Percentiles rank a stretch among this genome's conserved stretches.
These are phyloP conservation scores for Colletotrichum cordylinicola DNA, from an alignment of 2,329 filamentous ascomycete genomes.

Conservation along the genomic window DNA sequence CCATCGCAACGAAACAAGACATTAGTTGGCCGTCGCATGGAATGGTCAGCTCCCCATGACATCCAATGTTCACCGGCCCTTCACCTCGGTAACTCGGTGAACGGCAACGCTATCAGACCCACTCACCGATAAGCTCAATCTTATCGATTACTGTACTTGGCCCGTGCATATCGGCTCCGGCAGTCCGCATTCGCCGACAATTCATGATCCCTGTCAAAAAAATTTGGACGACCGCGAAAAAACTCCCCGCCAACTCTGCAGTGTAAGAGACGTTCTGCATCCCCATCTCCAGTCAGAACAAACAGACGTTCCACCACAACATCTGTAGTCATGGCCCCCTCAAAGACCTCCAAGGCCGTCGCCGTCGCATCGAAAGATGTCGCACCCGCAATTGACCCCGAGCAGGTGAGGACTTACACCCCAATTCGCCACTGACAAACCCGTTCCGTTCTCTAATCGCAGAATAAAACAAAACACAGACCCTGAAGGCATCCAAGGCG, in stretches of 20 bases:
- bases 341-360: conserved; percentile 48
- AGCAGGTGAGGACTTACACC: conserved; percentile 39
- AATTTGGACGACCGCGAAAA: conserved; percentile 20
- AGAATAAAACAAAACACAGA: conserved; percentile 42
- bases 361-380: conserved; percentile 32
- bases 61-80: background rate
- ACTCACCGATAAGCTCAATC: background rate
- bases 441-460: background rate
- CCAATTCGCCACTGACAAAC: background rate
- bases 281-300: background rate
- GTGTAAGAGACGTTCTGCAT: background rate
- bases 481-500: conserved; percentile 67
- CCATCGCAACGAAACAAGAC: background rate
- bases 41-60: background rate
- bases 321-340: conserved; percentile 42
- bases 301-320: background rate
- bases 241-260: conserved; percentile 18
- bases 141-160: background rate
- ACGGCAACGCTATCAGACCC: background rate
- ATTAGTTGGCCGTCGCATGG: background rate
- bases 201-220: conserved; percentile 21
- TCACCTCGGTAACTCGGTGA: background rate
- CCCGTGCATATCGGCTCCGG: conserved; percentile 17
- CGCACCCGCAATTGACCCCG: conserved; percentile 42
- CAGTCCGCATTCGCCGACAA: conserved; percentile 13